Base-by-base conservation (phyloP, 2,329 filamentous ascomycete species). In the Lachnellula suecica region DNA sequence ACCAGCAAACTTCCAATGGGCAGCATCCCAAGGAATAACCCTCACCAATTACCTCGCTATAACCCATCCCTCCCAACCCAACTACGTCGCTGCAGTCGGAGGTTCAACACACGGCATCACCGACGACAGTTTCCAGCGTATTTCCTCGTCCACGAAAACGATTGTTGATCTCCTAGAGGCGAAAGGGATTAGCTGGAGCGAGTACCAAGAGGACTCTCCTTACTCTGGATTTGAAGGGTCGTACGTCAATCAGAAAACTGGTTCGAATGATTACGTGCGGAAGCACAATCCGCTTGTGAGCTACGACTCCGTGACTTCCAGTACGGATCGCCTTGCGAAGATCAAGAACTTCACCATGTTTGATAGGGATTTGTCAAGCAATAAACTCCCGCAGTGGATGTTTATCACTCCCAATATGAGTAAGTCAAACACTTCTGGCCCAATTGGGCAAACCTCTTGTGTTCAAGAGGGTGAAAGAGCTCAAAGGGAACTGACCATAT, bases 191-290 rank as follows among this genome's bases (percentile, higher is more conserved):
- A 71, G 71, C 53, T 81, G 86, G 86, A 83, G 74, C 42, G 77
- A 84, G 61, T 93, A 93, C 71, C 80, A 91, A 67, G 87, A 93
- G 66, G 84, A 89, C 65, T 77, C 86, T 75, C 89, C 89, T 1
- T 90, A 83, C 70, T 76, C 81, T 3, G 89, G 89, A 13, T 92
- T 83, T 70, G 78, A 88, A 66, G 88, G 87, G 23, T 66, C 68
- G 88, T 88, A 74, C 64, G 75, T 81, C 49, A 89, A 90, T 69
- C 82, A 83, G 59, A 57, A 81, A 60, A 88, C 79, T 2, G 79
- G 80, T 17, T 77, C 79, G 44, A 89, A 91, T 64, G 82, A 87
- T 72, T 93, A 93, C 66, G 88, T 92, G 5, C 83, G 89, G 64
- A 93, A 93, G 73, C 89, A 93, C 72, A 90, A 91, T 68, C 73